phyloP scores from a whole-genome alignment of 2,329 filamentous ascomycete species.

The Davidsoniella eucalypti region DNA sequence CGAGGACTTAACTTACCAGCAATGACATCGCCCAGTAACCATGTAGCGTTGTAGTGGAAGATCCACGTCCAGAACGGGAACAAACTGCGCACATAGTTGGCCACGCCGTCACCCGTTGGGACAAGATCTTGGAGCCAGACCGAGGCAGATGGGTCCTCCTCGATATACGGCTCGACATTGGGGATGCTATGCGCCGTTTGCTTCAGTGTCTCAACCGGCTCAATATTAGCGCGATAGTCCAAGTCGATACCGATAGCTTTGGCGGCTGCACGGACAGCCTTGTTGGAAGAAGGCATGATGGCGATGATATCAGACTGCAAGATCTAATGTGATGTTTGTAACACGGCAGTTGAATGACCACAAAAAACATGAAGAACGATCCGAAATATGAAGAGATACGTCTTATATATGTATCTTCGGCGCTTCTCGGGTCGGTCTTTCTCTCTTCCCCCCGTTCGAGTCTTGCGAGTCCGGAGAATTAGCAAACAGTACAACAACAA shows the following conservation, averaged over 20 bases:
- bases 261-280: constrained; percentile 16
- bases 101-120: constrained; percentile 7
- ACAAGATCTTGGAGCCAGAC: constrained; percentile 10
- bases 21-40: constrained; percentile 31
- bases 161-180: constrained; percentile 13
- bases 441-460: neutral
- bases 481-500: too few relatives aligned
- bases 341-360: neutral
- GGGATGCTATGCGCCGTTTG: constrained; percentile 16
- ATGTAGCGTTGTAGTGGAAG: constrained; percentile 31
- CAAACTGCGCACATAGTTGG: constrained; percentile 23
- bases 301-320: too few relatives aligned
- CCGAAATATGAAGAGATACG: neutral
- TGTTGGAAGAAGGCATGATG: constrained; percentile 8
- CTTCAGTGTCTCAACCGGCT: constrained; percentile 17
- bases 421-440: neutral
- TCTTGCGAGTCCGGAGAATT: neutral
- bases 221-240: constrained; percentile 17
- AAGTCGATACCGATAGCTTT: constrained; percentile 20
- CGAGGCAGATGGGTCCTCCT: constrained; percentile 6
- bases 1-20: constrained; percentile 41
- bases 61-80: constrained; percentile 36
- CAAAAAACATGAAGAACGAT: neutral
- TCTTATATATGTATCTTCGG: neutral
- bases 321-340: neutral